Evolutionary conservation across 2,329 filamentous ascomycete genomes (phyloP).

Genomic region (Diaporthe australafricana): DNA sequence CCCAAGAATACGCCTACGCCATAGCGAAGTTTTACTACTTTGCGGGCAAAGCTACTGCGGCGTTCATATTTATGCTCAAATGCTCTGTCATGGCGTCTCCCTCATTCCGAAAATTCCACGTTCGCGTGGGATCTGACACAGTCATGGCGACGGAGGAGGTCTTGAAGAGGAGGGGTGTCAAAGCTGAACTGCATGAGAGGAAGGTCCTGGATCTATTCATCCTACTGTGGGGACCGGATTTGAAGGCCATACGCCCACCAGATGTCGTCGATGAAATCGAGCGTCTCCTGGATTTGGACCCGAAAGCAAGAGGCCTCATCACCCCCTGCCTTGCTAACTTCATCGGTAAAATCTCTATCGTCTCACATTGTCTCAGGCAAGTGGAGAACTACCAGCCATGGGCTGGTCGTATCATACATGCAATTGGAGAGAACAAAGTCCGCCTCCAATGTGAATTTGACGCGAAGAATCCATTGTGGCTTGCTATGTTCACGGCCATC

Average conservation of each 20-base stretch:
- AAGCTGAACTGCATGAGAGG: slow-evolving; percentile 39
- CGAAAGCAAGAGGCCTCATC: slow-evolving; percentile 49
- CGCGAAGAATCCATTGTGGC: background rate
- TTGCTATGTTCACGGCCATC: background rate
- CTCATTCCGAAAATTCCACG: slow-evolving; percentile 50
- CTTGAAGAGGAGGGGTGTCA: slow-evolving; percentile 36
- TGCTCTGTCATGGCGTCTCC: slow-evolving; percentile 51
- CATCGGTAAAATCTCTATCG: slow-evolving; percentile 59
- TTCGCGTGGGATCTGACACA: slow-evolving; percentile 43
- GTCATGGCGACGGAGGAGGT: slow-evolving; percentile 41
- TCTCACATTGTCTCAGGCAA: slow-evolving; percentile 57
- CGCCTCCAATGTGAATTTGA: slow-evolving; percentile 45
- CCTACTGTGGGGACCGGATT: slow-evolving; percentile 51
- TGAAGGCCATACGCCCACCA: slow-evolving; percentile 46
- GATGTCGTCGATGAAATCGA: slow-evolving; percentile 61
- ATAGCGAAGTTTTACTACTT: slow-evolving; percentile 54
- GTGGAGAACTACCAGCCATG: slow-evolving; percentile 61
- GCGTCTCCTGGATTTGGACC: slow-evolving; percentile 53
- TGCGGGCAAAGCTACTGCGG: slow-evolving; percentile 48
- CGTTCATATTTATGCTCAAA: slow-evolving; percentile 44
- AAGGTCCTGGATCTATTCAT: slow-evolving; percentile 52
- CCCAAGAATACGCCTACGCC: slow-evolving; percentile 51
- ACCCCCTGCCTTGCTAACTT: slow-evolving; percentile 49
- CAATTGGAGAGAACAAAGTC: slow-evolving; percentile 41
- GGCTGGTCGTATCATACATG: slow-evolving; percentile 53